Evolutionary conservation across 2,329 filamentous ascomycete species (phyloP), one percentile per base, ranked within the genome.

Genomic region (Fusarium sp.): DNA sequence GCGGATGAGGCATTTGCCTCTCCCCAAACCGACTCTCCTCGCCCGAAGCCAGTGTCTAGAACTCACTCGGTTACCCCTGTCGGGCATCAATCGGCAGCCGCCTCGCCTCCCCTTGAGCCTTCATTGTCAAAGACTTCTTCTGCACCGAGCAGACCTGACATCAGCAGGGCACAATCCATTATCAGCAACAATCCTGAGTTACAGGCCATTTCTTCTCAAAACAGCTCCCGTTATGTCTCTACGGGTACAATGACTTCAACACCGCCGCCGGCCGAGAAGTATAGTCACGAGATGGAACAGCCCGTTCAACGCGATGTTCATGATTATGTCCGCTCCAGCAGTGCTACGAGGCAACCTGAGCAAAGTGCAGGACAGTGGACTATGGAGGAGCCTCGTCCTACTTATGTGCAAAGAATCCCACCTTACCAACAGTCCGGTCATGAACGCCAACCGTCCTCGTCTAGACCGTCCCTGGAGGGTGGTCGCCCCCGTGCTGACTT

Each of bases 1-100:
- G 94, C 92, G 5, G 94, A 98, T 75, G 91, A 97, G 76, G 94
- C 91, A 1, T 98, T 98, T 79, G 88, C 86, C 18, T 81, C 84
- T 34, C 83, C 82, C 16, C 74, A 73, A 20, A 54, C 60, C 6
- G 73, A 69, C 24, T 58, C 70, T 11, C 56, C 67, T 25, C 69
- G 74, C 18, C 48, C 61, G 13, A 72, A 61, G 18, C 69, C 73
- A 27, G 57, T 70, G 24, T 71, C 74, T 7, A 72, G 77, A 40
- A 74, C 77, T n/a, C 78, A 78, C 29, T 79, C 79, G 3, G 76
- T 77, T 6, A 72, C 77, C 1, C 78, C 79, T 18, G 63, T 75
- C 6, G 59, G 63, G 30, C 70, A 77, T 7, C 71, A 69, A 12
- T 58, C 68, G n/a, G 68, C 65, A 13, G 27, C 73, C 18, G 47